Base-by-base conservation (phyloP, 2,329 filamentous ascomycete species). In the Penicillium polonicum region DNA sequence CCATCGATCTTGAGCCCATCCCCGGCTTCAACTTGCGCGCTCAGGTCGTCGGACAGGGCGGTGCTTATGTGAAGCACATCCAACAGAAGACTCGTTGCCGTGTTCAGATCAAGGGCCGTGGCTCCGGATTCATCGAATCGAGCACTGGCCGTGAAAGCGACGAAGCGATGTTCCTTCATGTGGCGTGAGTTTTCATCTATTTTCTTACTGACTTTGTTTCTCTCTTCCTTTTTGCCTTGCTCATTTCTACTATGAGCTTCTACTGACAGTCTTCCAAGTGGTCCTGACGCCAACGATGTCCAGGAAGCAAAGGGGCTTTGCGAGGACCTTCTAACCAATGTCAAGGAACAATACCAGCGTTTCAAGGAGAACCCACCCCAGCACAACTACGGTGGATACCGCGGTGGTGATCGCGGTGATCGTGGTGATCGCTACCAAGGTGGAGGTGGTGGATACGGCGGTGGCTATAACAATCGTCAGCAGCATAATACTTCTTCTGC, bases 61-160 rank as follows among this genome's bases (percentile, higher is more conserved):
- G 94, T 59, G 89, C 91, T 43, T 97, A 97, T 72, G 94, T 99
- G 60, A 99, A 99, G 77, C 93, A 97, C 72, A 97, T 99, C 64
- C 94, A 97, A 76, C 88, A 92, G 72, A 92, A 96, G 76, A 97
- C 94, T 15, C 85, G 90, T 61, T 97, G 94, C 74, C 90, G 93
- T 67, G 94, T 99, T 27, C 94, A 99, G 75, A 99, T 99, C 79
- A 99, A 99, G 74, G 94, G 94, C 19, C 91, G 90, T 62, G 92
- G 92, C 39, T 97, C 92, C 52, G 94, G 94, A 15, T 99, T 96
- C 72, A 87, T 96, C 70, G 94, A 99, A 74, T 86, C 88, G 46
- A 86, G 88, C 33, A 95, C 92, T n/a, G 90, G 90, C 63, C 85
- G 82, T 42, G 94, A 99, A 76, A 96, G 91, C 64, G 93, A 99